phyloP scores from a whole-genome alignment of 768 basidiomycete species.

The Trametes cinnabarina region DNA sequence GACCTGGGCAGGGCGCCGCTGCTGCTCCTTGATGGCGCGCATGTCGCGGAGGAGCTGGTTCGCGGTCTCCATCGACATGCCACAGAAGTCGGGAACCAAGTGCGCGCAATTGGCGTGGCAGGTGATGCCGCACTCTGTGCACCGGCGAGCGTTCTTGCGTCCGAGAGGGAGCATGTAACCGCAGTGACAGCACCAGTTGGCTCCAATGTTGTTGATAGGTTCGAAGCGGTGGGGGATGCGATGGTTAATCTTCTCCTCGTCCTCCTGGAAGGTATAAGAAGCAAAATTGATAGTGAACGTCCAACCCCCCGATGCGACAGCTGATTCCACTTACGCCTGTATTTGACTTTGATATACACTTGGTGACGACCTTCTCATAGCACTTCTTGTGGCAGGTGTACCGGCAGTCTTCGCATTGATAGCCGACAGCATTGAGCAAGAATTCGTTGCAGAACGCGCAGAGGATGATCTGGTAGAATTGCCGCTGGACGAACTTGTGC shows the following conservation, averaged over 20 bases:
- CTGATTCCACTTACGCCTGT: slow-evolving; percentile 65
- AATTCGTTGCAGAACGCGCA: slow-evolving; percentile 99
- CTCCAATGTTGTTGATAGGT: slow-evolving; percentile 92
- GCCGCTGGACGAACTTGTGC: slow-evolving; percentile 94
- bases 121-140: slow-evolving; percentile 93
- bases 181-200: slow-evolving; percentile 99
- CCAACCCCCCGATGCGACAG: background rate
- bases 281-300: background rate
- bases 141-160: slow-evolving; percentile 93
- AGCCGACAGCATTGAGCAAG: slow-evolving; percentile 94
- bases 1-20: slow-evolving; percentile 34
- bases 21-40: slow-evolving; percentile 80
- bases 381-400: slow-evolving; percentile 99
- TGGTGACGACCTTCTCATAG: slow-evolving; percentile 97
- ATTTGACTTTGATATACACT: slow-evolving; percentile 97
- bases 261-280: slow-evolving; percentile 66
- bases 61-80: slow-evolving; percentile 99
- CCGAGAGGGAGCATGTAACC: slow-evolving; percentile 97
- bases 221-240: slow-evolving; percentile 99
- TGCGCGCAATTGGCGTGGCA: slow-evolving; percentile 98
- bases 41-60: slow-evolving; percentile 88
- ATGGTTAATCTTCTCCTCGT: slow-evolving; percentile 99
- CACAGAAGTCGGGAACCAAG: slow-evolving; percentile 98
- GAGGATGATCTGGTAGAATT: slow-evolving; percentile 98
- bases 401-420: slow-evolving; percentile 98